These are phyloP conservation scores for Capsicum rhomboideum DNA, from an alignment of 257 asterid species.

Conservation along the genomic window DNA sequence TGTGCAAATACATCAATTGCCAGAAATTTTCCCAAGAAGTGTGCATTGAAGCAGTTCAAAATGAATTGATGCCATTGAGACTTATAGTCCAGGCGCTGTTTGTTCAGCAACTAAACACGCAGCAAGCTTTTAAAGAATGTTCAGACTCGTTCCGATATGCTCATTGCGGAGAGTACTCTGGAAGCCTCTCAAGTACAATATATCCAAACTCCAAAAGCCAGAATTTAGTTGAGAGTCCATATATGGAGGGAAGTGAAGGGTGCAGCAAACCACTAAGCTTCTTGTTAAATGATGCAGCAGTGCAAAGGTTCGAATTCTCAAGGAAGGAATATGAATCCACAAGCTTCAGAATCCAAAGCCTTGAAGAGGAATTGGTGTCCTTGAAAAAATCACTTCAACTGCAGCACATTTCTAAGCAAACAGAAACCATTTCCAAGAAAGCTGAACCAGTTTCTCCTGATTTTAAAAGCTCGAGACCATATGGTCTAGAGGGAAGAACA, in stretches of 20 bases:
- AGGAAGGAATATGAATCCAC: conserved; percentile 48
- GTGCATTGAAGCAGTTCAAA: conserved; percentile 64
- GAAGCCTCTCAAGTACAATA: conserved; percentile 41
- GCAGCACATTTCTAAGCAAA: conserved; percentile 28
- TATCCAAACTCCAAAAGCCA: conserved; percentile 45
- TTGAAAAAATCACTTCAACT: conserved; percentile 42
- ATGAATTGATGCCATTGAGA: conserved; percentile 62
- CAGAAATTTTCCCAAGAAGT: conserved; percentile 56
- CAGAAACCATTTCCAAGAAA: conserved; percentile 11
- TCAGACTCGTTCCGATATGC: conserved; percentile 48
- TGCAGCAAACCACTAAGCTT: conserved; percentile 25
- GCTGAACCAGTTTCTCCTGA: conserved; percentile 18
- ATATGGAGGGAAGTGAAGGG: conserved; percentile 24
- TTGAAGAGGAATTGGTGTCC: conserved; percentile 49
- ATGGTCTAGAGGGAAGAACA: conserved; percentile 26
- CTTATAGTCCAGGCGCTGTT: conserved; percentile 71
- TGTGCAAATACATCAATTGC: conserved; percentile 66
- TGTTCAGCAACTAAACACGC: conserved; percentile 68
- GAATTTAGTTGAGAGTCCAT: conserved; percentile 32
- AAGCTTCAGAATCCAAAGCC: conserved; percentile 60
- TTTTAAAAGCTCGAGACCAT: conserved; percentile 4
- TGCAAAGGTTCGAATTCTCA: conserved; percentile 28
- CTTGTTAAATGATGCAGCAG: conserved; percentile 29
- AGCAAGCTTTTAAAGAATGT: conserved; percentile 56
- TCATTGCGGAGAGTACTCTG: conserved; percentile 35